phyloP scores from a whole-genome alignment of 1,284 basidiomycete genomes.

The Ganoderma sinense region DNA sequence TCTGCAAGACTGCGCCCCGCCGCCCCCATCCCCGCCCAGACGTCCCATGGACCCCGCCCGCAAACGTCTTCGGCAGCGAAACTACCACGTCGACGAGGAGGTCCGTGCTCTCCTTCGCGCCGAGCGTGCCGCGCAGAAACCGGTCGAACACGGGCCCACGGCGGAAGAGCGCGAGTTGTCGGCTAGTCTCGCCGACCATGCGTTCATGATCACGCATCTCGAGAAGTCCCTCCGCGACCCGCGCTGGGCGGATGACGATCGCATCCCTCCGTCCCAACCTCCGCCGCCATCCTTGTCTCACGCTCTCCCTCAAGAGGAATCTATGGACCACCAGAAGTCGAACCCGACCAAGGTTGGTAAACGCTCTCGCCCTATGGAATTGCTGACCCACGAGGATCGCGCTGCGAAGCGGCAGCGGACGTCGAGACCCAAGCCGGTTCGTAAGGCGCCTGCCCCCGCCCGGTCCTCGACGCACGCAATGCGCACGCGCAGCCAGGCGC shows the following conservation, averaged over 20 bases:
- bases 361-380: neutral
- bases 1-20: neutral
- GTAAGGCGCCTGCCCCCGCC: neutral
- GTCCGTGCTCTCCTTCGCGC: neutral
- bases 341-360: neutral
- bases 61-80: too few species aligned
- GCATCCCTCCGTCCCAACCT: neutral
- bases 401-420: neutral
- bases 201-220: neutral
- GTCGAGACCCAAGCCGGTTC: neutral
- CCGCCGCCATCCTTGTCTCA: neutral
- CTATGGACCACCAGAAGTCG: neutral
- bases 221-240: neutral
- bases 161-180: neutral
- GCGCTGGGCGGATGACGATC: slow-evolving; percentile 2
- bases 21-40: neutral
- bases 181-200: neutral
- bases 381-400: neutral
- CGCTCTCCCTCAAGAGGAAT: too few species aligned
- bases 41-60: neutral
- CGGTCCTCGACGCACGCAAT: neutral
- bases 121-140: neutral
- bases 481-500: neutral
- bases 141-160: neutral
- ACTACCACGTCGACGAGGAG: neutral